Evolutionary conservation across 306 rosid genomes (phyloP).

Genomic region (Gillenia trifoliata): DNA sequence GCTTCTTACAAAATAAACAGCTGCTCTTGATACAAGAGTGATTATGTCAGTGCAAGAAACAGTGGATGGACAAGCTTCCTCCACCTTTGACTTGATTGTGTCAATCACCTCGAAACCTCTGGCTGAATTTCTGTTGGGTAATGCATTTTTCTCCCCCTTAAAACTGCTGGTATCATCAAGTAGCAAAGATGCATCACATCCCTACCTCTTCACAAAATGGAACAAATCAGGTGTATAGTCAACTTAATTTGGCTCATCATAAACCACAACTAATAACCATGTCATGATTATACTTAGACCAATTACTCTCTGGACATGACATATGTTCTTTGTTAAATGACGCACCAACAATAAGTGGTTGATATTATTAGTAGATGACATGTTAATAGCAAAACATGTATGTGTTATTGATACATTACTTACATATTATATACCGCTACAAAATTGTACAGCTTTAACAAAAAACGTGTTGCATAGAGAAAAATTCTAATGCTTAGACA

Average conservation of each 20-base stretch:
- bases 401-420: no score
- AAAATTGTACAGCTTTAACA: no score
- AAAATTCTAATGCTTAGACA: background rate
- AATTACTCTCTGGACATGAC: rapidly evolving
- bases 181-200: conserved; percentile 78
- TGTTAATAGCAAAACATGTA: no score
- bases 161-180: conserved; percentile 69
- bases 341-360: no score
- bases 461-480: no score
- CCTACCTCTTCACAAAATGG: conserved; percentile 33
- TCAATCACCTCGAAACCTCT: conserved; percentile 90
- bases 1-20: conserved; percentile 62
- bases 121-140: conserved; percentile 53
- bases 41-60: conserved; percentile 86
- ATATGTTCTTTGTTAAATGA: no score
- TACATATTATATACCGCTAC: no score
- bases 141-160: conserved; percentile 77
- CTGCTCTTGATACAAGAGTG: conserved; percentile 77
- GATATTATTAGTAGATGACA: no score
- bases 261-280: background rate
- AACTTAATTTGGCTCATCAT: background rate
- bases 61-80: conserved; percentile 71
- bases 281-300: no score
- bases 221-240: background rate
- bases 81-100: conserved; percentile 59